Conservation (phyloP, 2,329 filamentous ascomycete species). For the Akanthomyces dipterigenus region DNA sequence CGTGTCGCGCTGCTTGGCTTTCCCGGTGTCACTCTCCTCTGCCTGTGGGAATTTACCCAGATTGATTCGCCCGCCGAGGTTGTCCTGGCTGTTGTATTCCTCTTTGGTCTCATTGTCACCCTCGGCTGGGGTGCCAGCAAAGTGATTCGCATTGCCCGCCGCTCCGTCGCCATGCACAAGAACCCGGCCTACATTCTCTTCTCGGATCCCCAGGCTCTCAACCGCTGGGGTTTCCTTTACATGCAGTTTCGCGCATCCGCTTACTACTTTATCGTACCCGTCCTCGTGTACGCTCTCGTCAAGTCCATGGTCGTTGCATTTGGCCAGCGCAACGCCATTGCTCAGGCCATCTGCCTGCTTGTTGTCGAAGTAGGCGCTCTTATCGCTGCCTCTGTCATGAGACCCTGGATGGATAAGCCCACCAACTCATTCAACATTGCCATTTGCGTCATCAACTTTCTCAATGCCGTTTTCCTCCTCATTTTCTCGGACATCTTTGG, state of each 20-base stretch:
- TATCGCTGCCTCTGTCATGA: conserved; percentile 69
- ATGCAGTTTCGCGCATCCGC: conserved; percentile 93
- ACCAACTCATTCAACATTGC: conserved; percentile 95
- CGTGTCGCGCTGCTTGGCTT: conserved; percentile 85
- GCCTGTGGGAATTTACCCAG: conserved; percentile 87
- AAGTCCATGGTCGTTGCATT: conserved; percentile 89
- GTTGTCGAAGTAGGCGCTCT: conserved; percentile 75
- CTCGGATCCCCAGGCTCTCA: conserved; percentile 86
- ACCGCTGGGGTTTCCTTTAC: conserved; percentile 98
- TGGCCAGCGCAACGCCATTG: conserved; percentile 60
- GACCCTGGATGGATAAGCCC: conserved; percentile 99
- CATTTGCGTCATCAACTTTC: conserved; percentile 82
- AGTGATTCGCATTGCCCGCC: conserved; percentile 81
- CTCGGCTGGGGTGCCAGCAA: conserved; percentile 84
- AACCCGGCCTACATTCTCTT: conserved; percentile 97
- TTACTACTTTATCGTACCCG: conserved; percentile 87
- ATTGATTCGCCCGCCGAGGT: conserved; percentile 80
- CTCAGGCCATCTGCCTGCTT: conserved; percentile 78
- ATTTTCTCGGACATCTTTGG: conserved; percentile 85
- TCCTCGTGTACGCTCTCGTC: conserved; percentile 71
- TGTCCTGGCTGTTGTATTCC: conserved; percentile 81
- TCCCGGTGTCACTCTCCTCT: conserved; percentile 83
- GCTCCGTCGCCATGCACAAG: conserved; percentile 85
- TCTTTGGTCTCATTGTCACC: conserved; percentile 70
- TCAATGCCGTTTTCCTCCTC: conserved; percentile 83